Evolutionary conservation across 2,329 filamentous ascomycete species (phyloP).

Genomic region (Cadophora luteo-olivacea): DNA sequence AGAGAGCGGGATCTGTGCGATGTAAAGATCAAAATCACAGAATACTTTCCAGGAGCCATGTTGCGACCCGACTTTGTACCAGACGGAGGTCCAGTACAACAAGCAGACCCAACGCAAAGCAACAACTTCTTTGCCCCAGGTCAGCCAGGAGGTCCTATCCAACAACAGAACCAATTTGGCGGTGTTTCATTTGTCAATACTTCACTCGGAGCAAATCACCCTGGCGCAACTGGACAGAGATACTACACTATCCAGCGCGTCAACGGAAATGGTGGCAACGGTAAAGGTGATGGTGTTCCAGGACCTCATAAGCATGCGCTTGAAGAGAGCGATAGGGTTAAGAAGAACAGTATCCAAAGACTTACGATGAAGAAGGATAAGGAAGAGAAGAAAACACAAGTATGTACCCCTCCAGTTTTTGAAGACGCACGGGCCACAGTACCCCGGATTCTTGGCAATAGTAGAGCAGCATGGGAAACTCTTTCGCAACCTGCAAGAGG

Average conservation of each 20-base stretch:
- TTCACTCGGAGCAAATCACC: slow-evolving; percentile 50
- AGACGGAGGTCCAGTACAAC: slow-evolving; percentile 38
- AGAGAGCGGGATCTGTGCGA: slow-evolving; percentile 81
- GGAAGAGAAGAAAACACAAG: slow-evolving; percentile 65
- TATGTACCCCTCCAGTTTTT: slow-evolving; percentile 47
- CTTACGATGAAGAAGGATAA: slow-evolving; percentile 69
- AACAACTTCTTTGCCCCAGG: slow-evolving; percentile 43
- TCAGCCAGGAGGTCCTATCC: slow-evolving; percentile 35
- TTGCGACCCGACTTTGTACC: slow-evolving; percentile 43
- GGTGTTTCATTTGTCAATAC: slow-evolving; percentile 51
- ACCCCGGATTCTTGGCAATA: slow-evolving; percentile 18
- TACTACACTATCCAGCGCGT: slow-evolving; percentile 80
- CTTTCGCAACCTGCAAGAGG: slow-evolving; percentile 10
- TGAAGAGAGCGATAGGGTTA: slow-evolving; percentile 77
- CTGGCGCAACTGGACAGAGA: slow-evolving; percentile 56
- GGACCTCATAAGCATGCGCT: slow-evolving; percentile 79
- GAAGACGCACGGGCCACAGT: slow-evolving; percentile 17
- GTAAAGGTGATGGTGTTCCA: slow-evolving; percentile 71
- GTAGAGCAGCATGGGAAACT: slow-evolving; percentile 20
- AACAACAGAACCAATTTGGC: slow-evolving; percentile 45
- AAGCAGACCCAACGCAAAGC: slow-evolving; percentile 34
- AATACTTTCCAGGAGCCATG: slow-evolving; percentile 68
- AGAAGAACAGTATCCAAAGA: slow-evolving; percentile 79
- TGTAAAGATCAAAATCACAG: slow-evolving; percentile 86
- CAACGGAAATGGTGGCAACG: slow-evolving; percentile 77